Conservation (phyloP, 2,329 filamentous ascomycete genomes). For the Epichloe brachyelytri region DNA sequence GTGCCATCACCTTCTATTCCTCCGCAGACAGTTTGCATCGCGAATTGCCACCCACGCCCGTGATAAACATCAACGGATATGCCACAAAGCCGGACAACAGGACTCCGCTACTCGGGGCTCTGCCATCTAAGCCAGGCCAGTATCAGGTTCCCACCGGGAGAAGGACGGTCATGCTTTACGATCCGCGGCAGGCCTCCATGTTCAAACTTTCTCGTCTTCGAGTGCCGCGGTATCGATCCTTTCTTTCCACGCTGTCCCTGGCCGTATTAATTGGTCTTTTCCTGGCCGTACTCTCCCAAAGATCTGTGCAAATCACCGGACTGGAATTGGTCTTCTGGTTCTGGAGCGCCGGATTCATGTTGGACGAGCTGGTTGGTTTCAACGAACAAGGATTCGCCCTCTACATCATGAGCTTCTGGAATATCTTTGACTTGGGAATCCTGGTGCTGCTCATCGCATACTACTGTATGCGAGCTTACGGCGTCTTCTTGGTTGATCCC, state of each 20-base stretch:
- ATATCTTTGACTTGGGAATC: slow-evolving; percentile 86
- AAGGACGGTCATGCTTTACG: slow-evolving; percentile 75
- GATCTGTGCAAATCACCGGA: slow-evolving; percentile 67
- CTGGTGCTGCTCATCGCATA: slow-evolving; percentile 75
- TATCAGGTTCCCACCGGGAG: slow-evolving; percentile 34
- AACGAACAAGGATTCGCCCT: slow-evolving; percentile 93
- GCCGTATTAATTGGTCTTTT: slow-evolving; percentile 77
- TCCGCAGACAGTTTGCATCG: slow-evolving; percentile 76
- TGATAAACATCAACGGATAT: slow-evolving; percentile 13
- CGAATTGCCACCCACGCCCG: slow-evolving; percentile 18
- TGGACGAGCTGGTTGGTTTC: slow-evolving; percentile 91
- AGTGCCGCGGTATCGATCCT: slow-evolving; percentile 82
- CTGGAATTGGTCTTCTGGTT: slow-evolving; percentile 92
- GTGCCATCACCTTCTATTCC: slow-evolving; percentile 88
- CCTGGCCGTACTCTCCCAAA: slow-evolving; percentile 63
- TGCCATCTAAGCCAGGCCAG: slow-evolving; percentile 17
- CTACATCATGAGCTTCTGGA: slow-evolving; percentile 98
- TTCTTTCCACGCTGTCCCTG: slow-evolving; percentile 79
- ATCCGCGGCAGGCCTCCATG: slow-evolving; percentile 77
- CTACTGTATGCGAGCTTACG: slow-evolving; percentile 80
- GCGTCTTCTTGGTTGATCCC: slow-evolving; percentile 68
- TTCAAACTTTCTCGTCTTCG: slow-evolving; percentile 85
- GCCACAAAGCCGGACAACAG: slow-evolving; percentile 27
- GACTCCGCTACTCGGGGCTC: slow-evolving; percentile 37
- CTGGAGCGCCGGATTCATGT: slow-evolving; percentile 94